phyloP scores from a whole-genome alignment of 306 rosid genomes.

The Betula pendula region DNA sequence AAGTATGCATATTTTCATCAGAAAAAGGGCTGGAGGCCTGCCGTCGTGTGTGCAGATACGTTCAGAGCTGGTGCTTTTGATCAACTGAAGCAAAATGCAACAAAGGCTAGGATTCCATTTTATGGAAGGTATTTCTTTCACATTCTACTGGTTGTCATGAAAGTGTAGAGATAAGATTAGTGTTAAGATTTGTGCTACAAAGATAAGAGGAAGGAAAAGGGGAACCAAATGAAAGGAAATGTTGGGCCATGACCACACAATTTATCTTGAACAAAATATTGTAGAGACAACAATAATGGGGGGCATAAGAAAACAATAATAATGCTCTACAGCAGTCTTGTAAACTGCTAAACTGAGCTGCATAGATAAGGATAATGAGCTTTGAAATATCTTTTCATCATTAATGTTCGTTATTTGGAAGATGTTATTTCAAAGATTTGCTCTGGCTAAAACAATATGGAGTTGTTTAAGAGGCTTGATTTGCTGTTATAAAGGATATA shows the following conservation, averaged over 20 bases:
- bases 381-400: too few relatives aligned
- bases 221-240: background rate
- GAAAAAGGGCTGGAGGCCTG: slow-evolving; percentile 97
- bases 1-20: slow-evolving; percentile 82
- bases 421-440: background rate
- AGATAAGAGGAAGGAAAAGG: background rate
- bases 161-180: background rate
- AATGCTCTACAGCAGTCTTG: too few relatives aligned
- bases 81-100: slow-evolving; percentile 92
- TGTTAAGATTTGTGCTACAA: too few relatives aligned
- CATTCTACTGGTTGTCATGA: slow-evolving; percentile 16
- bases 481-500: background rate
- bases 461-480: background rate
- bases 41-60: slow-evolving; percentile 94
- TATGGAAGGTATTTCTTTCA: slow-evolving; percentile 72
- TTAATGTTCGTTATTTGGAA: too few relatives aligned
- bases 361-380: too few relatives aligned
- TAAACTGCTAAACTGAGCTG: too few relatives aligned
- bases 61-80: slow-evolving; percentile 99
- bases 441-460: background rate
- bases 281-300: too few relatives aligned
- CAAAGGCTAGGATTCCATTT: slow-evolving; percentile 90
- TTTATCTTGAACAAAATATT: too few relatives aligned
- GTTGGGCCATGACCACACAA: background rate
- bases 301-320: too few relatives aligned